Evolutionary conservation across 768 basidiomycete species (phyloP).

Genomic region (Hypholoma fasciculare): DNA sequence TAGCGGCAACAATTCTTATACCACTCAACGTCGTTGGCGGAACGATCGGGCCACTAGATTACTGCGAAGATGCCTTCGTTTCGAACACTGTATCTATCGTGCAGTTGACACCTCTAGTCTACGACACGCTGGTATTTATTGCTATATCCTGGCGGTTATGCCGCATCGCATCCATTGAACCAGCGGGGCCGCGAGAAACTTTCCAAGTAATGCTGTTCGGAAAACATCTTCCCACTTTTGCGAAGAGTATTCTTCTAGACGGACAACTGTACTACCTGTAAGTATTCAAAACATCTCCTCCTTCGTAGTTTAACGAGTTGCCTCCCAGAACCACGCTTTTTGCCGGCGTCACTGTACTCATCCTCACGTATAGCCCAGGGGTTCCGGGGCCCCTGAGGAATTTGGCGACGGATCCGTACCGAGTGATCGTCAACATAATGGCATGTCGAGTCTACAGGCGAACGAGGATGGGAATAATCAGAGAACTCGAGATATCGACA

Average conservation of each 20-base stretch:
- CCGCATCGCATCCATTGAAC: background rate
- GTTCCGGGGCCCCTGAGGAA: background rate
- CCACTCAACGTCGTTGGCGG: background rate
- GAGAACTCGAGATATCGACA: conserved; percentile 20
- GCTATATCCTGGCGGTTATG: background rate
- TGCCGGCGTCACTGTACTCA: background rate
- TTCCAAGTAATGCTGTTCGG: background rate
- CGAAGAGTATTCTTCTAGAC: background rate
- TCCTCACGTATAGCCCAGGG: background rate
- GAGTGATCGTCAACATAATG: background rate
- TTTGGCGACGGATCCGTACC: background rate
- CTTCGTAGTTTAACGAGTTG: no score
- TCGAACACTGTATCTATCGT: background rate
- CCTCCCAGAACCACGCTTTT: background rate
- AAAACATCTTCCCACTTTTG: background rate
- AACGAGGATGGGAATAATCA: background rate
- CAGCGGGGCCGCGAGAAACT: background rate
- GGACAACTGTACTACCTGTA: background rate
- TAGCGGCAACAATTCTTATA: background rate
- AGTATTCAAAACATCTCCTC: background rate
- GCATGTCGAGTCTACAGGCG: background rate
- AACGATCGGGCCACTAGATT: background rate
- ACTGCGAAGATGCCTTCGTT: background rate
- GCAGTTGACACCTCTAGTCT: background rate
- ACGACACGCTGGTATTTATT: background rate